phyloP scores from a whole-genome alignment of 2,329 filamentous ascomycete species.

The Pseudogymnoascus sp. region DNA sequence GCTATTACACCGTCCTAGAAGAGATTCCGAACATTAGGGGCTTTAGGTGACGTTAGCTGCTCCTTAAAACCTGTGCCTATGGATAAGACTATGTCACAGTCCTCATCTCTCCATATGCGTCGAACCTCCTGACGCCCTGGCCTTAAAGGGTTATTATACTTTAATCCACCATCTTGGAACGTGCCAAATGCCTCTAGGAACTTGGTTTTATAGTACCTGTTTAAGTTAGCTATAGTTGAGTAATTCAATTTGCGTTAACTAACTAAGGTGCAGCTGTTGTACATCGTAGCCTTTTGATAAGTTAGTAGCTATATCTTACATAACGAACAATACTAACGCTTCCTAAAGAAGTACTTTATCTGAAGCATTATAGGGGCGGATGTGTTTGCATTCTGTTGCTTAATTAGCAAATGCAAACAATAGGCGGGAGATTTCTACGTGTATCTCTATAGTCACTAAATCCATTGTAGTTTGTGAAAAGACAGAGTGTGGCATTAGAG shows the following conservation, averaged over 20 bases:
- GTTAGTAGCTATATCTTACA: slow-evolving; percentile 11
- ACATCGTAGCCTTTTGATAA: slow-evolving; percentile 13
- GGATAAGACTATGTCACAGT: slow-evolving; percentile 17
- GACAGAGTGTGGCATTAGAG: slow-evolving; percentile 17
- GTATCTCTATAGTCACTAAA: slow-evolving; percentile 6
- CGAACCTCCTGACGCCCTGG: slow-evolving; percentile 14
- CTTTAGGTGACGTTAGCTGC: slow-evolving; percentile 14
- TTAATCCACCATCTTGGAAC: slow-evolving; percentile 18
- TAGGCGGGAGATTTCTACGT: slow-evolving; percentile 11
- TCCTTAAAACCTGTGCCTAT: slow-evolving; percentile 17
- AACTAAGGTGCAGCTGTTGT: slow-evolving; percentile 20
- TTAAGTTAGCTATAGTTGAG: not conserved
- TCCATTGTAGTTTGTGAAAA: slow-evolving; percentile 24
- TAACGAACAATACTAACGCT: slow-evolving; percentile 16
- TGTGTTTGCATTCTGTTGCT: slow-evolving; percentile 17
- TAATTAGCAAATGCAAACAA: not conserved
- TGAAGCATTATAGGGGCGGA: slow-evolving; percentile 12
- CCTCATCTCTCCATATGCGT: slow-evolving; percentile 15
- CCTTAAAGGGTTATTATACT: slow-evolving; percentile 18
- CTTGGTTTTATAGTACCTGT: too few relatives aligned
- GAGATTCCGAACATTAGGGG: slow-evolving; percentile 17
- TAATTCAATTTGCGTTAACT: not conserved
- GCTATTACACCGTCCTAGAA: slow-evolving; percentile 15
- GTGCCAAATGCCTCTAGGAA: too few relatives aligned
- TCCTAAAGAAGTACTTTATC: slow-evolving; percentile 20